These are phyloP conservation scores for Penstemon davidsonii DNA, from an alignment of 257 asterid species.

Conservation along the genomic window DNA sequence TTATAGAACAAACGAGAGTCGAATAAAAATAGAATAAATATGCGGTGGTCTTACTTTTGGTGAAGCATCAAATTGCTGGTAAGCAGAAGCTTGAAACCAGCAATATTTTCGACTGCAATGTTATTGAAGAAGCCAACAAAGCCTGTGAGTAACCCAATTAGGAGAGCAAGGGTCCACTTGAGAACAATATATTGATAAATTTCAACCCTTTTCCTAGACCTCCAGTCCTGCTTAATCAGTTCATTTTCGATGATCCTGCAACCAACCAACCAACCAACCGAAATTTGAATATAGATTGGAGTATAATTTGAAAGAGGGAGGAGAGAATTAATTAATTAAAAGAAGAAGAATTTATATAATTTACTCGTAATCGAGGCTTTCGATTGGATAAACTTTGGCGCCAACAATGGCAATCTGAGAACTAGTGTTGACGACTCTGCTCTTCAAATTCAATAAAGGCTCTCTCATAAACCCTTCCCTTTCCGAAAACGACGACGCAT, in stretches of 20 bases:
- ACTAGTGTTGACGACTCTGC: conserved; percentile 64
- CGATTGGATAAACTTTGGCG: conserved; percentile 69
- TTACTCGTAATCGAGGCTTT: conserved; percentile 92
- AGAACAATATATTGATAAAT: conserved; percentile 78
- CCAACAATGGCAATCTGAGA: conserved; percentile 89
- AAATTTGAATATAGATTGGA: conserved; percentile 15
- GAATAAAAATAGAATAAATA: no score
- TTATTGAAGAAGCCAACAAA: conserved; percentile 82
- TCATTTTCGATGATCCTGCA: conserved; percentile 91
- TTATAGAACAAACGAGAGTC: no score
- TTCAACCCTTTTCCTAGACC: conserved; percentile 73
- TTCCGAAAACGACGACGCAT: conserved; percentile 29
- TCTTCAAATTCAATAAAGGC: conserved; percentile 51
- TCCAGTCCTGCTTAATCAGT: conserved; percentile 94
- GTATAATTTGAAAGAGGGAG: not conserved
- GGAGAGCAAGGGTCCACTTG: conserved; percentile 94
- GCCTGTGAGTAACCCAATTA: conserved; percentile 78
- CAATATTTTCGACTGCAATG: conserved; percentile 87
- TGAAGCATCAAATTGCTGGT: conserved; percentile 62
- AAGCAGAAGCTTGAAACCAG: conserved; percentile 79
- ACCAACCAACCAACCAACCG: conserved; percentile 5
- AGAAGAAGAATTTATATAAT: not conserved
- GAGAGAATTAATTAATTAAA: no score
- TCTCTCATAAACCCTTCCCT: conserved; percentile 36
- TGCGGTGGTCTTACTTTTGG: conserved; percentile 53